Evolutionary conservation across 1,284 basidiomycete genomes (phyloP).

Genomic region (Wallemia mellicola): DNA sequence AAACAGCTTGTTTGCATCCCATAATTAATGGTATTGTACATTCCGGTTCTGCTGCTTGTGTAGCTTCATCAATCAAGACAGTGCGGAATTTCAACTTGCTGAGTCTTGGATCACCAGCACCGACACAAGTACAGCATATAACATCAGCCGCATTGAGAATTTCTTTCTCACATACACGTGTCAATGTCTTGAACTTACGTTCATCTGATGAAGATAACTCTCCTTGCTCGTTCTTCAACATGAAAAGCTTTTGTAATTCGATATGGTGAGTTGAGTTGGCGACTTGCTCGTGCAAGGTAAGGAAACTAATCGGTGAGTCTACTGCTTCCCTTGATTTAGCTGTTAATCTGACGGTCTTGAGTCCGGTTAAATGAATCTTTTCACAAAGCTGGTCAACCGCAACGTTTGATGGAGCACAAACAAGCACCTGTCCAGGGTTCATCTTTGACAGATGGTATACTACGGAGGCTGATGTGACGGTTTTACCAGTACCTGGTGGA

Average conservation of each 20-base stretch:
- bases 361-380: conserved; percentile 85
- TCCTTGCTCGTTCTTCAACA: conserved; percentile 88
- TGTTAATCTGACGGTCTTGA: conserved; percentile 89
- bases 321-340: conserved; percentile 94
- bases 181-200: conserved; percentile 84
- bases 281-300: conserved; percentile 91
- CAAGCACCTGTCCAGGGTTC: conserved; percentile 96
- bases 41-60: conserved; percentile 96
- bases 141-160: conserved; percentile 84
- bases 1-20: conserved; percentile 92
- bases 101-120: conserved; percentile 79
- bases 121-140: conserved; percentile 95
- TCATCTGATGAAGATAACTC: conserved; percentile 90
- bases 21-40: conserved; percentile 97
- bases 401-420: conserved; percentile 96
- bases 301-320: conserved; percentile 68
- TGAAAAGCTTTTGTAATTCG: conserved; percentile 87
- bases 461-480: conserved; percentile 96
- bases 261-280: conserved; percentile 79
- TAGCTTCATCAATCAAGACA: conserved; percentile 93
- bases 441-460: conserved; percentile 97
- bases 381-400: conserved; percentile 97
- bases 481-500: conserved; percentile 95
- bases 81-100: conserved; percentile 94
- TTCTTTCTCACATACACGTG: conserved; percentile 85